Base-by-base conservation (phyloP, 2,329 filamentous ascomycete species). In the Apiospora arundinis region DNA sequence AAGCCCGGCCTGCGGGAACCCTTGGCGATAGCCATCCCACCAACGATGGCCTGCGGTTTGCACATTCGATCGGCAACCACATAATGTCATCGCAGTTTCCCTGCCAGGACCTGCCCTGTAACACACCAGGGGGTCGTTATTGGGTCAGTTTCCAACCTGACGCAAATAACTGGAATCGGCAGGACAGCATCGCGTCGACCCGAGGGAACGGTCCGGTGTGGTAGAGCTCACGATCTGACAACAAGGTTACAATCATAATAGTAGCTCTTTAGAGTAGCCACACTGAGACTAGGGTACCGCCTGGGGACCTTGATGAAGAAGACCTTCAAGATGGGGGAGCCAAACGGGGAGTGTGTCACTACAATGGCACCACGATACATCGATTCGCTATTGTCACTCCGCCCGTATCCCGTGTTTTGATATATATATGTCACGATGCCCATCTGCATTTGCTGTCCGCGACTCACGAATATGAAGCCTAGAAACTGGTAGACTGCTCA, bases 301-400 rank as follows among this genome's bases (percentile, higher is more conserved):
- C 28, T 60, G 25, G 16, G 7, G 14, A 9, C 16, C 56, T 2
- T 21, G 32, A 63, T 40, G 56, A 40, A 40, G 28, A 63, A 18
- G 32, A 63, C 18, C 7, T 60, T 56, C 23, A 23, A 12, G 14
- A 16, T 56, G 49, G n/a, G 12, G 12, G 11, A 56, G 14, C 32
- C 32, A 14, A 32, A n/a, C 18, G 56, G 56, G 56, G 32, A 63
- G 32, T 25, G 11, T 40, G 28, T n/a, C 28, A 63, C 28, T 18
- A 4, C 32, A 37, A 63, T 63, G 28, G 56, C 56, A 63, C 56
- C 56, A 63, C 56, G 56, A 40, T 63, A 40, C 56, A 18, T 18
- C 23, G 4, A 28, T 40, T 23, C 9, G 32, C 21, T 18, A 14
- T 2, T n/a, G 32, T 40, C 8, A 40, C 32, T 63, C 9, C 21